phyloP scores from a whole-genome alignment of 1,139 yeast genomes.

The Yamadazyma mexicana region DNA sequence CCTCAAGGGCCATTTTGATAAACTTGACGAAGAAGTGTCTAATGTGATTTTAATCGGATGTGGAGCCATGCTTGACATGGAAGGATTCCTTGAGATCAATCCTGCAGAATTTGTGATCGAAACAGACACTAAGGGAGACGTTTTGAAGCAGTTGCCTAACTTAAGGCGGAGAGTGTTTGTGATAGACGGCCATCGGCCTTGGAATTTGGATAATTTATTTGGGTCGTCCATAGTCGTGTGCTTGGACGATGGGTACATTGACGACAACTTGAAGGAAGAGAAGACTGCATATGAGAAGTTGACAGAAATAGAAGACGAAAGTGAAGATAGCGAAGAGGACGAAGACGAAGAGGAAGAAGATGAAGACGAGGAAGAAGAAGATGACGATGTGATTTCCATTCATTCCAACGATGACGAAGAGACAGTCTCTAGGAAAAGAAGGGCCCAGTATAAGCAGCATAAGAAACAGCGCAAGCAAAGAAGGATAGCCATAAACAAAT shows the following conservation, averaged over 20 bases:
- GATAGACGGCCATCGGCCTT: slow-evolving; percentile 91
- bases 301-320: slow-evolving; percentile 29
- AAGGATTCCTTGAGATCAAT: slow-evolving; percentile 70
- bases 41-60: slow-evolving; percentile 86
- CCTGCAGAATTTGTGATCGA: slow-evolving; percentile 39
- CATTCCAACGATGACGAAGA: slow-evolving; percentile 36
- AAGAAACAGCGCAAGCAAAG: slow-evolving; percentile 34
- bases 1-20: slow-evolving; percentile 58
- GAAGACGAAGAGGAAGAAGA: slow-evolving; percentile 29
- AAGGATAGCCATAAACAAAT: slow-evolving; percentile 26
- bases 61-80: slow-evolving; percentile 92
- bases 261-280: slow-evolving; percentile 52
- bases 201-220: slow-evolving; percentile 91
- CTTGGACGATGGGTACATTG: slow-evolving; percentile 82
- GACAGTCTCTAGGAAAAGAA: slow-evolving; percentile 30
- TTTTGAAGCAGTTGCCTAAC: slow-evolving; percentile 9
- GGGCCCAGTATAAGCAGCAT: slow-evolving; percentile 25
- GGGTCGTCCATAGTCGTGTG: slow-evolving; percentile 82
- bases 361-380: slow-evolving; percentile 52
- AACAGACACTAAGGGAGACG: slow-evolving; percentile 7
- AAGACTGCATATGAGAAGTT: slow-evolving; percentile 56
- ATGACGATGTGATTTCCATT: slow-evolving; percentile 23
- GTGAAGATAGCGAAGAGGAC: slow-evolving; percentile 24
- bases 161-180: slow-evolving; percentile 56
- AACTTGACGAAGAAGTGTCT: slow-evolving; percentile 72